phyloP scores from a whole-genome alignment of 805 yeast species.

The Sporopachydermia lactativora region DNA sequence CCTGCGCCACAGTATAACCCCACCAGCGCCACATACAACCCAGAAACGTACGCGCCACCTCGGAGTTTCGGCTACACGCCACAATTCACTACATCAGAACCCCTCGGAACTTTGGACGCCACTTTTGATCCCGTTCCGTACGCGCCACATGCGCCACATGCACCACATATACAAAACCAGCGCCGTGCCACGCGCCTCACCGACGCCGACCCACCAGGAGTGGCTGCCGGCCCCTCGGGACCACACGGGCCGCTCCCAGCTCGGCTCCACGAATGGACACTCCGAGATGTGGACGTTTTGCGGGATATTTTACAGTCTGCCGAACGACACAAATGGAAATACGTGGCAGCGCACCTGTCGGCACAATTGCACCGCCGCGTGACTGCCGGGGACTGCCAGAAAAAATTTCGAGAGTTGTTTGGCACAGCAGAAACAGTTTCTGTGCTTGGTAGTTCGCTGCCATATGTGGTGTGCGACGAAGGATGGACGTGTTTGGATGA shows the following conservation, averaged over 20 bases:
- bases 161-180: no score
- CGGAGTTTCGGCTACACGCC: no score
- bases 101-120: no score
- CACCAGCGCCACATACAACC: no score
- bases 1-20: no score
- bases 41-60: no score
- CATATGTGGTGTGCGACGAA: slow-evolving; percentile 31
- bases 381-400: slow-evolving; percentile 39
- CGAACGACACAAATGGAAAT: slow-evolving; percentile 47
- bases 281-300: slow-evolving; percentile 28
- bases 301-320: slow-evolving; percentile 34
- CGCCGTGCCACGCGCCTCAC: no score
- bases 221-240: no score
- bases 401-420: slow-evolving; percentile 38
- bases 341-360: slow-evolving; percentile 28
- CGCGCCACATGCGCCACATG: no score
- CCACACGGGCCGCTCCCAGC: slow-evolving; percentile 2
- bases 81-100: no score
- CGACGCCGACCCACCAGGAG: no score
- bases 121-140: no score
- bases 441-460: slow-evolving; percentile 34
- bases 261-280: slow-evolving; percentile 24
- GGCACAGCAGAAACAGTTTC: slow-evolving; percentile 38
- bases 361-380: slow-evolving; percentile 23
- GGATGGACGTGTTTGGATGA: slow-evolving; percentile 31